Percentiles rank a stretch among this genome's conserved stretches.
phyloP scores from a whole-genome alignment of 225 moss, liverwort and hornwort species.

The Pseudoscleropodium purum region DNA sequence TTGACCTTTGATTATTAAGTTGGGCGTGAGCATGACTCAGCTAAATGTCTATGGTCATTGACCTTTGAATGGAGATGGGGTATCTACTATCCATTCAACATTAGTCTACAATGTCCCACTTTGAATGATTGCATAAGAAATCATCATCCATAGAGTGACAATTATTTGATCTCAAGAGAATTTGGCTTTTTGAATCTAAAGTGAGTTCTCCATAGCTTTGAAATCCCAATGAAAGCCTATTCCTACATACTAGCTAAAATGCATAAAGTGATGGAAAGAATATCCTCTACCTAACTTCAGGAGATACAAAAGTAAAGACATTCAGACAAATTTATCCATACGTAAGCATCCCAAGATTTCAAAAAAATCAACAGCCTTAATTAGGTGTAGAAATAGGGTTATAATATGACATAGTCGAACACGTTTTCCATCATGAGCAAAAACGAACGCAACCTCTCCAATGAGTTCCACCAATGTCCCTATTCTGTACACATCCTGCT shows the following conservation, averaged over 20 bases:
- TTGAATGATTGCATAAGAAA: neutral
- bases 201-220: neutral
- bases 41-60: neutral
- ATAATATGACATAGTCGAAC: slow-evolving; percentile 47
- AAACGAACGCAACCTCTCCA: slow-evolving; percentile 83
- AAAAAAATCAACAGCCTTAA: neutral
- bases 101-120: neutral
- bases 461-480: slow-evolving; percentile 87
- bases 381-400: neutral
- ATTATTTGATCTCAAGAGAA: neutral
- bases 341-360: neutral
- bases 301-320: neutral
- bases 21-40: neutral
- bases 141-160: neutral
- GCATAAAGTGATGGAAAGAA: neutral
- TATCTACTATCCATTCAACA: neutral
- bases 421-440: slow-evolving; percentile 88
- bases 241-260: neutral
- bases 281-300: neutral
- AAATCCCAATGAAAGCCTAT: neutral
- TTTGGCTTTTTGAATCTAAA: neutral
- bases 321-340: neutral
- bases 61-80: neutral
- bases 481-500: slow-evolving; percentile 93
- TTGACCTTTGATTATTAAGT: neutral